A percentile compares a stretch with the other conserved stretches of the same genome.
Evolutionary conservation across 2,329 filamentous ascomycete genomes (phyloP).

Genomic region (Scopulariopsis brevicaulis): DNA sequence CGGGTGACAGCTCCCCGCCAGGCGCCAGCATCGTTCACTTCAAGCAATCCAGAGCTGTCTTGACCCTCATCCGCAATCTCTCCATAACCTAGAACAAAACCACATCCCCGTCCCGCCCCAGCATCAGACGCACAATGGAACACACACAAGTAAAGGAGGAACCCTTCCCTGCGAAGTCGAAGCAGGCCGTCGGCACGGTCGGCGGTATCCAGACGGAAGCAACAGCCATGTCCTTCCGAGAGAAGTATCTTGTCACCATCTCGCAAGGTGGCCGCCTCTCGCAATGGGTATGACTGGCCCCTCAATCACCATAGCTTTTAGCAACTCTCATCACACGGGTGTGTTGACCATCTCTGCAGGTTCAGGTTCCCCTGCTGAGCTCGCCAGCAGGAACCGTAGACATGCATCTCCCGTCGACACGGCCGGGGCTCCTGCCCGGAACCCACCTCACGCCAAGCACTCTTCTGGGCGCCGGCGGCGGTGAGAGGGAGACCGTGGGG

Average conservation of each 20-base stretch:
- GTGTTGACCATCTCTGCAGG: constrained; percentile 27
- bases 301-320: neutral
- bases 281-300: constrained; percentile 65
- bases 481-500: constrained; percentile 70
- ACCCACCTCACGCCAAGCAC: constrained; percentile 78
- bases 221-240: constrained; percentile 62
- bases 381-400: constrained; percentile 54
- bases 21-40: no score
- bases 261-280: constrained; percentile 75
- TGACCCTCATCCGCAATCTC: neutral
- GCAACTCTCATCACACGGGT: no score
- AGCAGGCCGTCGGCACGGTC: constrained; percentile 47
- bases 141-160: constrained; percentile 25
- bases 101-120: neutral
- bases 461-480: constrained; percentile 70
- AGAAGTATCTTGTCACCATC: constrained; percentile 85
- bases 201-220: constrained; percentile 62
- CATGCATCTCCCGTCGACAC: constrained; percentile 38
- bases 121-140: neutral
- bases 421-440: constrained; percentile 48
- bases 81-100: neutral
- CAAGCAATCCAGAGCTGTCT: neutral
- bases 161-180: constrained; percentile 59
- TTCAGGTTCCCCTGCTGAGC: constrained; percentile 68
- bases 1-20: neutral